Conservation (phyloP, 202 grass and related monocot species). For the Zizania palustris region DNA sequence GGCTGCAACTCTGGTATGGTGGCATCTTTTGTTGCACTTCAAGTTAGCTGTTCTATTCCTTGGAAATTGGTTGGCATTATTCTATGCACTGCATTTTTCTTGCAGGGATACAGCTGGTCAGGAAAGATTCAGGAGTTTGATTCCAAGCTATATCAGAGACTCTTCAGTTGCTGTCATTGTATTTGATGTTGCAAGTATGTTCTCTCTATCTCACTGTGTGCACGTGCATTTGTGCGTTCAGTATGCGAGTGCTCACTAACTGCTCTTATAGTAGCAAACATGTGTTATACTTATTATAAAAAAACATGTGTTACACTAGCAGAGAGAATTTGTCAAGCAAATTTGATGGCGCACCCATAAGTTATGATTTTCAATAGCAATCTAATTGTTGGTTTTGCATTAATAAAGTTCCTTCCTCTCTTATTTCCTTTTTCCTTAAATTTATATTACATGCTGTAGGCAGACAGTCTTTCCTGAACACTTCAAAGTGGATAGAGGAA, state of each 20-base stretch:
- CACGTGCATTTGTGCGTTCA: neutral
- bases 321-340: neutral
- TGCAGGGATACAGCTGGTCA: constrained; percentile 90
- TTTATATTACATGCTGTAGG: constrained; percentile 52
- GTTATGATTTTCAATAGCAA: neutral
- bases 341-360: neutral
- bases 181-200: constrained; percentile 86
- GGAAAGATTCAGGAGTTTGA: constrained; percentile 90
- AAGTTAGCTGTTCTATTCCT: neutral
- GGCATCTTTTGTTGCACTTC: constrained; percentile 24
- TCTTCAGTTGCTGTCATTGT: constrained; percentile 91
- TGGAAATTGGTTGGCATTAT: constrained; percentile 7
- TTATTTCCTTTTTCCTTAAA: constrained; percentile 9
- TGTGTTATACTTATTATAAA: too few species aligned
- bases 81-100: constrained; percentile 9
- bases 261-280: neutral
- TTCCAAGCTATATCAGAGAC: constrained; percentile 90
- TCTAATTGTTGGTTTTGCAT: neutral
- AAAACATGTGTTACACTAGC: too few species aligned
- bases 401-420: neutral
- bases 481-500: constrained; percentile 99
- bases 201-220: neutral
- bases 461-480: constrained; percentile 96
- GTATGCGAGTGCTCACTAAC: neutral
- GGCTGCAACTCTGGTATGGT: constrained; percentile 87